Evolutionary conservation across 345 rosid species (phyloP).

Genomic region (Citrus maxima): DNA sequence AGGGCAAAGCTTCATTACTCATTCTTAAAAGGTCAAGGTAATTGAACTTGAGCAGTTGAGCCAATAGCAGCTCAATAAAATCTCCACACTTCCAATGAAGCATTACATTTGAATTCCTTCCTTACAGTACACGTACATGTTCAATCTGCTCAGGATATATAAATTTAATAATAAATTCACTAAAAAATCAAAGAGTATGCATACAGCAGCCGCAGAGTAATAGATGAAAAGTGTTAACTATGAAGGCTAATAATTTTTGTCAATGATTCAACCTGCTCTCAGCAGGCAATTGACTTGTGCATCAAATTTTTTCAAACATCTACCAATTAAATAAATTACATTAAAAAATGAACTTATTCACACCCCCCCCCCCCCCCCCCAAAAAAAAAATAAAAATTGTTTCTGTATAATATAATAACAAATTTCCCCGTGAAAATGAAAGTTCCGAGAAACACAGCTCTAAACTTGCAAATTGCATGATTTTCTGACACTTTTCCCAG

Average conservation of each 20-base stretch:
- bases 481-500: slow-evolving; percentile 27
- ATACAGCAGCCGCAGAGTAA: background rate
- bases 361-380: no score
- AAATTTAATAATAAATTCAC: background rate
- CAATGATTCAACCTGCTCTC: background rate
- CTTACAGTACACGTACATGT: background rate
- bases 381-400: background rate
- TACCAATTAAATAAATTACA: background rate
- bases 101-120: background rate
- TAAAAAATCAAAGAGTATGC: background rate
- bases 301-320: background rate
- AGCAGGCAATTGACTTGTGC: background rate
- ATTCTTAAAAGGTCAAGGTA: background rate
- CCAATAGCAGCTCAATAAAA: background rate
- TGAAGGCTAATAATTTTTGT: background rate
- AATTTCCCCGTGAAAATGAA: background rate
- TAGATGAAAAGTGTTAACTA: background rate
- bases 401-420: no score
- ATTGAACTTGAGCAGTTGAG: background rate
- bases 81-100: background rate
- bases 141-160: background rate
- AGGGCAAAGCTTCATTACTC: background rate
- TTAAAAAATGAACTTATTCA: background rate
- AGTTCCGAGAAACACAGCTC: background rate
- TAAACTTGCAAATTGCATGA: background rate